phyloP scores from a whole-genome alignment of 371 early-diverging fungal species.

The Actinomucor elegans region DNA sequence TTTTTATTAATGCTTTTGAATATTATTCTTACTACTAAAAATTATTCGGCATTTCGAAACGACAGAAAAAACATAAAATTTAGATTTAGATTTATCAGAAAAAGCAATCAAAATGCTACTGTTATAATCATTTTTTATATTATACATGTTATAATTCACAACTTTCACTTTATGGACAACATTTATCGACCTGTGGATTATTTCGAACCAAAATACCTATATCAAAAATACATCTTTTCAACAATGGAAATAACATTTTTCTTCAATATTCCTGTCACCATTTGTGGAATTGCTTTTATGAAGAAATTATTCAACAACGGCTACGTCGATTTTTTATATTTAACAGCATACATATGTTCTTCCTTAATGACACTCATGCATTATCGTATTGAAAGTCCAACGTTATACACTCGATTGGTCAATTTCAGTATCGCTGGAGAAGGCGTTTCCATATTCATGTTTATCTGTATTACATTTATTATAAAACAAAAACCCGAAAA shows the following conservation, averaged over 20 bases:
- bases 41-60: background rate
- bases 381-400: constrained; percentile 6
- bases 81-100: background rate
- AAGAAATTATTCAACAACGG: constrained; percentile 4
- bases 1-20: background rate
- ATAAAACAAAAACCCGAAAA: constrained; percentile 3
- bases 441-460: background rate
- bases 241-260: constrained; percentile 5
- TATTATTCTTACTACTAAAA: background rate
- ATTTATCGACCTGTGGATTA: constrained; percentile 2
- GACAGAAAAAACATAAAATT: background rate
- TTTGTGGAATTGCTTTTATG: constrained; percentile 2
- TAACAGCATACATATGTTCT: constrained; percentile 4
- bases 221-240: constrained; percentile 4
- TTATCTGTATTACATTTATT: background rate
- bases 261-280: constrained; percentile 4
- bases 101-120: background rate
- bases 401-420: background rate
- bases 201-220: constrained; percentile 5
- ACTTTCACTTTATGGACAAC: constrained; percentile 1
- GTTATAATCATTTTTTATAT: background rate
- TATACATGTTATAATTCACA: background rate
- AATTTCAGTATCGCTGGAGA: constrained; percentile 8
- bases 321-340: constrained; percentile 3
- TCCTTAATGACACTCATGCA: constrained; percentile 11